Evolutionary conservation across 257 asterid species (phyloP), one percentile per base, ranked within the genome.

Genomic region (Jacaranda mimosifolia): DNA sequence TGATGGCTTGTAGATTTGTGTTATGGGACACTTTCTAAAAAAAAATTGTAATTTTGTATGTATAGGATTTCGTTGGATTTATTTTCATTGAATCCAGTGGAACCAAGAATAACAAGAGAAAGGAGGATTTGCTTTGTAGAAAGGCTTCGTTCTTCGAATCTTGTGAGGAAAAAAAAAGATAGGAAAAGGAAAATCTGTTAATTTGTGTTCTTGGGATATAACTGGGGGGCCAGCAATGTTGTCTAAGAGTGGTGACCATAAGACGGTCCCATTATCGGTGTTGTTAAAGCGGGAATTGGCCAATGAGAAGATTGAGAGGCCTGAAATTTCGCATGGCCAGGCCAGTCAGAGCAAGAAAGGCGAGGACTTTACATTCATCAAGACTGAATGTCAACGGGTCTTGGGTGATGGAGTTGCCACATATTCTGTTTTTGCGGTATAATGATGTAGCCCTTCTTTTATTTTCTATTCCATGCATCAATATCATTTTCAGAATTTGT

Each of bases 311-410:
- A 85, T 90, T 57, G 99, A 92, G 73, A 89, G 79, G 84, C 99
- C 99, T 2, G 98, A 92, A 80, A 81, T 91, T 74, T 74, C 52
- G 3, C 97, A 93, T 59, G 98, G 98, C 4, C 97, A 90, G 77
- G 97, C 97, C 48, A 86, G 85, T 55, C 97, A 95, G 87, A 92
- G 96, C 90, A 95, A 93, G 91, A 95, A 95, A 83, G 99, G 99
- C 10, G 99, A 95, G 84, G 99, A 95, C 79, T 89, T 91, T 76
- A 95, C 97, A 11, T 77, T 95, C 67, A 72, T 95, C 70, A 95
- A 92, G 92, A 88, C 99, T 0, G 98, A 93, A 82, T 91, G 99
- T 67, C 91, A 95, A 69, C 79, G 98, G 71, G 91, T 80, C 45
- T 82, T 92, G 80, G 98, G 96, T 32, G 99, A 95, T 89, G 98